A percentile compares a stretch with the other conserved stretches of the same genome.
These are phyloP conservation scores for Lodderomyces elongisporus DNA, from an alignment of 1,139 yeast genomes.

Conservation along the genomic window DNA sequence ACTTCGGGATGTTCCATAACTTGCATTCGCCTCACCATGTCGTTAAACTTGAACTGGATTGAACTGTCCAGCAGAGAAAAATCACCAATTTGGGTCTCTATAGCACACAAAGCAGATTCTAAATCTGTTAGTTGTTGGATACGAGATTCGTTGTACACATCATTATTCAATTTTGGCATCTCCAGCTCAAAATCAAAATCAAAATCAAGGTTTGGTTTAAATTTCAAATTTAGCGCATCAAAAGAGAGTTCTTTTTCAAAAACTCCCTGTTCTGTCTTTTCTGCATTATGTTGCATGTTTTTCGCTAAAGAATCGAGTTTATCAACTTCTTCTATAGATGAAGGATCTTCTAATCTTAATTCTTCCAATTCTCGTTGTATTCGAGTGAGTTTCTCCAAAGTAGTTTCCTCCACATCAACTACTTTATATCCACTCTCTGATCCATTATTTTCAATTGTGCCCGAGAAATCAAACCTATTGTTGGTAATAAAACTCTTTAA, in stretches of 20 bases:
- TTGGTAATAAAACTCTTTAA: slow-evolving; percentile 15
- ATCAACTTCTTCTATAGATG: slow-evolving; percentile 1
- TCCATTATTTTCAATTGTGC: slow-evolving; percentile 22
- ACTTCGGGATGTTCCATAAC: slow-evolving; percentile 35
- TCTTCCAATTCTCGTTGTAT: slow-evolving; percentile 43
- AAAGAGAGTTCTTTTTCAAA: not conserved
- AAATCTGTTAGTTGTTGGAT: slow-evolving; percentile 8
- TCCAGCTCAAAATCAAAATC: not conserved
- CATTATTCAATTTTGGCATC: not conserved
- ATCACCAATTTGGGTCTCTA: slow-evolving; percentile 23
- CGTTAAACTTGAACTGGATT: slow-evolving; percentile 25
- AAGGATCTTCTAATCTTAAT: not conserved
- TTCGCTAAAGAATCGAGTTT: not conserved
- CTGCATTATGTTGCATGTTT: too few relatives aligned
- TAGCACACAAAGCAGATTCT: slow-evolving; percentile 20
- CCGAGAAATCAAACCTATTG: slow-evolving; percentile 34
- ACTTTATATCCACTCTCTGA: slow-evolving; percentile 12
- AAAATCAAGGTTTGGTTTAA: too few relatives aligned
- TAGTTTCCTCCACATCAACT: slow-evolving; percentile 28
- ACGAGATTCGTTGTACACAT: slow-evolving; percentile 1
- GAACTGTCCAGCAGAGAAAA: slow-evolving; percentile 13
- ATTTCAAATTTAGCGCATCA: not conserved
- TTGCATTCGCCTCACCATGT: slow-evolving; percentile 32
- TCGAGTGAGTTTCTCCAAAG: slow-evolving; percentile 40
- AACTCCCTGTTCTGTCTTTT: not conserved